Percentiles rank a stretch among this genome's conserved stretches.
Conservation (phyloP, 2,329 filamentous ascomycete genomes). For the Orbilia oligospora region DNA sequence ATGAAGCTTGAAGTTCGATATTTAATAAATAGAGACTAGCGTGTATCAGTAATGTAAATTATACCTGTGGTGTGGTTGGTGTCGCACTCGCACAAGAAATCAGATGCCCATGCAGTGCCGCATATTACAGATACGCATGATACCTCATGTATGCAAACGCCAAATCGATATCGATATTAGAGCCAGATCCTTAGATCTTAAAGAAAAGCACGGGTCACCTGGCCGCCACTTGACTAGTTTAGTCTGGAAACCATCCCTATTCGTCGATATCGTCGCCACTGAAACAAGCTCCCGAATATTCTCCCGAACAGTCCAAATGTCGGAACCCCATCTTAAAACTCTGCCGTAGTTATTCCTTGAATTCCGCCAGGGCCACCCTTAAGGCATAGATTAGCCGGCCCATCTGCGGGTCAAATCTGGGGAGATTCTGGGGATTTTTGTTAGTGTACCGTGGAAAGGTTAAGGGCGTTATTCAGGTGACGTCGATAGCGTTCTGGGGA, state of each 20-base stretch:
- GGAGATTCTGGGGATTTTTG: constrained; percentile 40
- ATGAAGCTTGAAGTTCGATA: not conserved
- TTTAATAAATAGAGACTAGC: not conserved
- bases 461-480: constrained; percentile 12
- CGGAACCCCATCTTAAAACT: constrained; percentile 35
- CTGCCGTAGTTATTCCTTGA: constrained; percentile 55
- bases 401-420: constrained; percentile 33
- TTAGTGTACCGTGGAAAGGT: constrained; percentile 33
- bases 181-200: not conserved
- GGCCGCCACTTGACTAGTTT: not conserved
- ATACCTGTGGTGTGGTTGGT: not conserved
- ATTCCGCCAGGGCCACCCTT: constrained; percentile 13
- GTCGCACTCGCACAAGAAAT: constrained; percentile 10
- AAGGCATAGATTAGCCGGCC: constrained; percentile 17
- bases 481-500: constrained; percentile 4
- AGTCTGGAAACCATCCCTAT: not conserved
- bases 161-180: not conserved
- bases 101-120: constrained; percentile 2
- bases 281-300: constrained; percentile 44
- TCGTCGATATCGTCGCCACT: constrained; percentile 1
- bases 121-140: no score
- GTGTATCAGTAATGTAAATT: not conserved
- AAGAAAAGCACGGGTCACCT: constrained; percentile 10
- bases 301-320: constrained; percentile 48
- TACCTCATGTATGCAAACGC: not conserved